Conservation (phyloP, 139 green algal species). For the Chlorella sp. region DNA sequence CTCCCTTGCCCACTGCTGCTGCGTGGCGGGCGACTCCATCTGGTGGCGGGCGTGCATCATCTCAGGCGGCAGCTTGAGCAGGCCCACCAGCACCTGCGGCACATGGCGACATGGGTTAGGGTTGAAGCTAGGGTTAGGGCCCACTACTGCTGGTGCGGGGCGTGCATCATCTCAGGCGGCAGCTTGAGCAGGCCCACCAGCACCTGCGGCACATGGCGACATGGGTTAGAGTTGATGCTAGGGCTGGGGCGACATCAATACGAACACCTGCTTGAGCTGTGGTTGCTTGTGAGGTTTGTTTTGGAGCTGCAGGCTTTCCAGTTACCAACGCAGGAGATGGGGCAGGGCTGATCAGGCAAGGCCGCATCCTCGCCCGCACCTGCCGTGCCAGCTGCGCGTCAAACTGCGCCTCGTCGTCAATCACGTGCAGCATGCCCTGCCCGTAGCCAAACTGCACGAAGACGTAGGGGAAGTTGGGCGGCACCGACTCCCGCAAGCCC, state of each 20-base stretch:
- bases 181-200: conserved; percentile 80
- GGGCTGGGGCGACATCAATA: background rate
- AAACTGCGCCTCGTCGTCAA: conserved; percentile 89
- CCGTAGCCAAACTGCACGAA: conserved; percentile 78
- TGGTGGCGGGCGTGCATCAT: conserved; percentile 47
- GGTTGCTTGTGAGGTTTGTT: no score
- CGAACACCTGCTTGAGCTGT: no score
- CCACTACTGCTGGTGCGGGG: conserved; percentile 11
- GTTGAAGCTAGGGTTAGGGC: background rate
- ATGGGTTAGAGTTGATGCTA: background rate
- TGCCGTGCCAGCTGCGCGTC: conserved; percentile 65
- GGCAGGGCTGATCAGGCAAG: no score
- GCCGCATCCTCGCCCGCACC: no score
- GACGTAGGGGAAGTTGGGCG: conserved; percentile 94
- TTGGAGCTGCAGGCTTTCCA: no score
- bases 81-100: conserved; percentile 62
- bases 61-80: conserved; percentile 78
- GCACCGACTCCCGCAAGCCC: conserved; percentile 82
- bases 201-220: conserved; percentile 42
- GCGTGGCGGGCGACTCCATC: conserved; percentile 18
- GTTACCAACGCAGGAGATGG: no score
- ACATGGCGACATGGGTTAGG: background rate
- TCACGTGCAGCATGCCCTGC: conserved; percentile 84
- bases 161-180: conserved; percentile 68
- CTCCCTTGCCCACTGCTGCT: conserved; percentile 59